These are phyloP conservation scores for Colletotrichum orbiculare DNA, from an alignment of 2,329 filamentous ascomycete genomes.

Conservation along the genomic window DNA sequence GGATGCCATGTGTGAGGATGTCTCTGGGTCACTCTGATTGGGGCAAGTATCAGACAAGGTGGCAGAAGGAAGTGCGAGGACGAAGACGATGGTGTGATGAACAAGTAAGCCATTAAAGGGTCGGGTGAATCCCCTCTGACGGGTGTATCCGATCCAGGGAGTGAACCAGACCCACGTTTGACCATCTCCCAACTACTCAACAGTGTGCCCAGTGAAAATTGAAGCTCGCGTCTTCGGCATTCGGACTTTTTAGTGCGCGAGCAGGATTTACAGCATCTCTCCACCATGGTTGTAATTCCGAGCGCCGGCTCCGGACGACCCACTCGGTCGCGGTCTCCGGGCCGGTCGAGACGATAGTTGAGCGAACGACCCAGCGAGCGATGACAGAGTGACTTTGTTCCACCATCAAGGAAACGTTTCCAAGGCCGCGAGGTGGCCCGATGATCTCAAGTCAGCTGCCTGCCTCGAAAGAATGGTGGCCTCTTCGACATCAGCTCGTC, in stretches of 20 bases:
- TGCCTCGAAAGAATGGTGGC: too few species aligned
- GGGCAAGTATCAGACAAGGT: not conserved
- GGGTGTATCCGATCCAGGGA: too few species aligned
- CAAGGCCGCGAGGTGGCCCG: too few species aligned
- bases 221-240: constrained; percentile 14
- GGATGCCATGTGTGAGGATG: constrained; percentile 3
- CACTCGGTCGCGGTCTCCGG: too few species aligned
- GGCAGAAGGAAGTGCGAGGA: not conserved
- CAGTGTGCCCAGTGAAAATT: not conserved
- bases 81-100: not conserved
- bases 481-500: too few species aligned
- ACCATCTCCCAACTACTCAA: not conserved
- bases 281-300: too few species aligned
- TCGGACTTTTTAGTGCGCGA: constrained; percentile 6
- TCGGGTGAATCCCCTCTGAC: not conserved
- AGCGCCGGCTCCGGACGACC: too few species aligned
- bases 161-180: not conserved
- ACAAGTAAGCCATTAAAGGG: not conserved
- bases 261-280: constrained; percentile 6
- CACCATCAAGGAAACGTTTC: too few species aligned
- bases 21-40: not conserved
- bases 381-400: too few species aligned
- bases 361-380: too few species aligned
- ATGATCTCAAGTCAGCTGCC: too few species aligned
- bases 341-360: too few species aligned